These are phyloP conservation scores for Neonectria punicea DNA, from an alignment of 2,329 filamentous ascomycete species.

Conservation along the genomic window DNA sequence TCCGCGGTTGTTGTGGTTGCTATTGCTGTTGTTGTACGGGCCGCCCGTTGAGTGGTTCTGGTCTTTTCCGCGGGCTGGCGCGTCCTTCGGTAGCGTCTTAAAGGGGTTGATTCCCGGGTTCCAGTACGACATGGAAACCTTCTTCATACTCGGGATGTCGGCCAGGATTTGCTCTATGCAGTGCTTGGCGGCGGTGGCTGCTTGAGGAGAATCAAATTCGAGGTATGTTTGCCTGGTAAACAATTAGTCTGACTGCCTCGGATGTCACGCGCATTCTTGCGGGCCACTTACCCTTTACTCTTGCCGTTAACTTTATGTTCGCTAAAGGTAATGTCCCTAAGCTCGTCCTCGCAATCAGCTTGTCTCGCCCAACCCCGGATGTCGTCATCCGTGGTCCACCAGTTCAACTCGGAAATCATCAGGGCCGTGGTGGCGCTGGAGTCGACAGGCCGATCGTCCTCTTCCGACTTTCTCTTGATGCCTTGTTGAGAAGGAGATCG, in stretches of 20 bases:
- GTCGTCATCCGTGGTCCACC: conserved; percentile 98
- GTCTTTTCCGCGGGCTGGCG: conserved; percentile 72
- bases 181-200: conserved; percentile 85
- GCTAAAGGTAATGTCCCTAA: conserved; percentile 95
- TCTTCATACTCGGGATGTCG: conserved; percentile 70
- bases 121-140: conserved; percentile 79
- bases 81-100: conserved; percentile 89
- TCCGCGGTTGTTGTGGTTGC: conserved; percentile 22
- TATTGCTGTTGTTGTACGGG: conserved; percentile 60
- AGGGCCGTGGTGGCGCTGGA: conserved; percentile 74
- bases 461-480: conserved; percentile 69
- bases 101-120: conserved; percentile 85
- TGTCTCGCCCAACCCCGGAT: conserved; percentile 86
- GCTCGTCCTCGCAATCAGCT: conserved; percentile 82
- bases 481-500: conserved; percentile 56
- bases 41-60: conserved; percentile 64
- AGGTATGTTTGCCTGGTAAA: conserved; percentile 76
- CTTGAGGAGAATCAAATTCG: conserved; percentile 85
- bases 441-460: conserved; percentile 69
- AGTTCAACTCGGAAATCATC: conserved; percentile 89
- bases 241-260: conserved; percentile 21
- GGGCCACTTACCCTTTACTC: conserved; percentile 83
- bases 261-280: background rate
- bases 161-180: conserved; percentile 74
- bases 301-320: conserved; percentile 99